Percentiles rank a stretch among this genome's conserved stretches.
Conservation (phyloP, 257 asterid genomes). For the Solanum megistacrolobum region DNA sequence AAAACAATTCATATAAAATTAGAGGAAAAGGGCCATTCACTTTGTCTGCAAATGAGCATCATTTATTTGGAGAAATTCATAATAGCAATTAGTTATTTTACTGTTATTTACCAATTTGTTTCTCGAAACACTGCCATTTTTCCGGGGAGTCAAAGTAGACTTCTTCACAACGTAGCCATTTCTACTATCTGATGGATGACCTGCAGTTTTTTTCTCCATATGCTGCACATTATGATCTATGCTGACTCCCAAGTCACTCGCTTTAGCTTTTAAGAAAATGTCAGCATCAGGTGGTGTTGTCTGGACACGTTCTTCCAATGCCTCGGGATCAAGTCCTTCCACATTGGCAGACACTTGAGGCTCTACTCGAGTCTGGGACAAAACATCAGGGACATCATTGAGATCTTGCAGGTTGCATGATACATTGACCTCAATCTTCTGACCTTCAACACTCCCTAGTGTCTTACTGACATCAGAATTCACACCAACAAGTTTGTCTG, state of each 20-base stretch:
- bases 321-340: neutral
- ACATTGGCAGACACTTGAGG: neutral
- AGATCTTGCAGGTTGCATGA: conserved; percentile 6
- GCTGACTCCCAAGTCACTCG: neutral
- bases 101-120: conserved; percentile 25
- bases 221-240: conserved; percentile 3
- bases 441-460: conserved; percentile 1
- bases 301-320: conserved; percentile 30
- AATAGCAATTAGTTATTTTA: neutral
- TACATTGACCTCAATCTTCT: neutral
- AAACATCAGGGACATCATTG: neutral
- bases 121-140: conserved; percentile 11
- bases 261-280: conserved; percentile 16
- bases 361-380: conserved; percentile 4
- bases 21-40: neutral
- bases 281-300: conserved; percentile 58
- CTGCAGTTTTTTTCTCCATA: neutral
- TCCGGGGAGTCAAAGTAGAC: conserved; percentile 14
- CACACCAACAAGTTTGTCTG: neutral
- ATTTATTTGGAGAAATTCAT: neutral
- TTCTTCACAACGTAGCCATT: neutral
- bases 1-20: neutral
- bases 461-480: conserved; percentile 3
- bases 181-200: conserved; percentile 11
- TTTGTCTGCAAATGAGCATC: neutral